Conservation (phyloP, 2,329 filamentous ascomycete species). For the Sclerotiophoma versabilis region DNA sequence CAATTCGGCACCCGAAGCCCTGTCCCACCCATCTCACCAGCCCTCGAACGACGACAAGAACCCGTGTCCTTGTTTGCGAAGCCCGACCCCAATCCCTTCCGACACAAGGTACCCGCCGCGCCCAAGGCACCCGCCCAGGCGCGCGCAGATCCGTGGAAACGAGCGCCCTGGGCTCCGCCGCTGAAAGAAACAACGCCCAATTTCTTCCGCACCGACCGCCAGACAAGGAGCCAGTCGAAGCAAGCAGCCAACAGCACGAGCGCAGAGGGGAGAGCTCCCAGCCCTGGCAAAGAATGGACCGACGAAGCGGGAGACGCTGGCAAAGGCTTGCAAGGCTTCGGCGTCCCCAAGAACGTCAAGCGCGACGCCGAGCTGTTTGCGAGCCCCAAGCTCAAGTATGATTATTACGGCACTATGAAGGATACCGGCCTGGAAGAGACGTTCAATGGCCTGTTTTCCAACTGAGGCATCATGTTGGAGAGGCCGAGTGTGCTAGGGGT, state of each 20-base stretch:
- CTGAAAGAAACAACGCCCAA: constrained; percentile 60
- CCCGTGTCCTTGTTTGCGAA: constrained; percentile 32
- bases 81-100: constrained; percentile 64
- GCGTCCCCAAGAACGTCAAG: constrained; percentile 38
- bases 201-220: constrained; percentile 57
- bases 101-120: constrained; percentile 73
- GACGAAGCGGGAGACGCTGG: neutral
- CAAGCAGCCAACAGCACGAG: neutral
- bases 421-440: constrained; percentile 43
- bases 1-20: constrained; percentile 21
- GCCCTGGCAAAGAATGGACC: too few relatives aligned
- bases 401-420: constrained; percentile 39
- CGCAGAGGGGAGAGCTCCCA: neutral
- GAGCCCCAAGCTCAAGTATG: constrained; percentile 44
- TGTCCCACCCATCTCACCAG: constrained; percentile 4
- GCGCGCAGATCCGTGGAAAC: constrained; percentile 66
- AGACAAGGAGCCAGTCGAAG: constrained; percentile 18
- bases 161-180: constrained; percentile 53
- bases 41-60: neutral
- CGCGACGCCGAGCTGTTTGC: constrained; percentile 40
- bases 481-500: too few relatives aligned
- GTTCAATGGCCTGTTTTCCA: constrained; percentile 43
- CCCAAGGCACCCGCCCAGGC: constrained; percentile 71
- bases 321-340: constrained; percentile 30
- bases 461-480: too few relatives aligned